Evolutionary conservation across 2,329 filamentous ascomycete species (phyloP).

Genomic region (Immersiporthe knoxdaviesiana): DNA sequence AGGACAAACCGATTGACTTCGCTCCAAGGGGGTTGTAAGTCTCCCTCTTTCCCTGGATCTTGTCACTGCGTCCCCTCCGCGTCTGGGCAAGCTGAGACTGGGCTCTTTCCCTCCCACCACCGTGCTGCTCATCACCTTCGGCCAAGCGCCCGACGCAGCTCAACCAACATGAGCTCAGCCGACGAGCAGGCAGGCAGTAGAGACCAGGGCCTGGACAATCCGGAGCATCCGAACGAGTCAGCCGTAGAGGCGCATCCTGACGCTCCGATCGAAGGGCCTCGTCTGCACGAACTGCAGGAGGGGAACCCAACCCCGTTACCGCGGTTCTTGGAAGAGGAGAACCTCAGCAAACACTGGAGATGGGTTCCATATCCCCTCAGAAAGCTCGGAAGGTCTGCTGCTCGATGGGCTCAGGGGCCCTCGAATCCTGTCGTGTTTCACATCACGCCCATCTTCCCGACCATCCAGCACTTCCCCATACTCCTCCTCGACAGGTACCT

Average conservation of each 20-base stretch:
- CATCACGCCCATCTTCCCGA: slow-evolving; percentile 66
- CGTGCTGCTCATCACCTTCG: not conserved
- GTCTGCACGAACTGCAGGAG: slow-evolving; percentile 52
- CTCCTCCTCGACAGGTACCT: slow-evolving; percentile 64
- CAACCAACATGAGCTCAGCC: slow-evolving; percentile 20
- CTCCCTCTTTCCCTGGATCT: not conserved
- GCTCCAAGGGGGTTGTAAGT: not conserved
- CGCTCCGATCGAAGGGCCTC: slow-evolving; percentile 36
- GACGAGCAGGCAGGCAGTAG: slow-evolving; percentile 22
- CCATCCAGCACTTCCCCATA: slow-evolving; percentile 69
- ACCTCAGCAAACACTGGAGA: slow-evolving; percentile 53
- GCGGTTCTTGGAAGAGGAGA: slow-evolving; percentile 62
- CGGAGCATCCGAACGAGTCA: slow-evolving; percentile 13
- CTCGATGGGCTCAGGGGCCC: slow-evolving; percentile 60
- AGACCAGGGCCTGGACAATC: slow-evolving; percentile 15
- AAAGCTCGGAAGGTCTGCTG: slow-evolving; percentile 46
- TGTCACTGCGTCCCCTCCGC: not conserved
- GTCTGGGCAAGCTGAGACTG: not conserved
- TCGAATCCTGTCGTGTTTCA: slow-evolving; percentile 52
- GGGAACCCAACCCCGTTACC: slow-evolving; percentile 54
- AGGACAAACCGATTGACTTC: not conserved
- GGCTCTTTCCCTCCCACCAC: not conserved
- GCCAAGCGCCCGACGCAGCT: not conserved
- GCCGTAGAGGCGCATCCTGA: slow-evolving; percentile 35
- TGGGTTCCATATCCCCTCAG: slow-evolving; percentile 63